These are phyloP conservation scores for Leucocoprinus birnbaumii DNA, from an alignment of 768 basidiomycete genomes.

Conservation along the genomic window DNA sequence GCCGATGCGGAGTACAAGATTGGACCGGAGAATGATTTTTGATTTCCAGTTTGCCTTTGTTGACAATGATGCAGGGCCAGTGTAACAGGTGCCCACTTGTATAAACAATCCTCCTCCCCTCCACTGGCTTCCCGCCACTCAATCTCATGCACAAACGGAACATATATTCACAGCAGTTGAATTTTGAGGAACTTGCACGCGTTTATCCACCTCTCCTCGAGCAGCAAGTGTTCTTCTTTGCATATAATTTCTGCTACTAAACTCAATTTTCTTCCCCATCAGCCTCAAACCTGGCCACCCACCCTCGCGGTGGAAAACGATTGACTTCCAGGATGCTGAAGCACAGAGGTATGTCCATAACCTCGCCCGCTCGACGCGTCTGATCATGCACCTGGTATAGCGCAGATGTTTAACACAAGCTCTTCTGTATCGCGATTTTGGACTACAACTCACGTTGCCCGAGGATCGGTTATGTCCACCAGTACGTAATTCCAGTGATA, in stretches of 20 bases:
- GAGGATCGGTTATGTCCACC: slow-evolving; percentile 83
- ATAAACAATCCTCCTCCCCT: slow-evolving; percentile 5
- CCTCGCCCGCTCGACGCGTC: neutral
- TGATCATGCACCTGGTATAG: slow-evolving; percentile 13
- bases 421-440: slow-evolving; percentile 73
- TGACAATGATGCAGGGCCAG: slow-evolving; percentile 3
- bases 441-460: slow-evolving; percentile 58
- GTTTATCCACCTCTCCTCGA: slow-evolving; percentile 7
- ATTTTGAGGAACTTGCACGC: slow-evolving; percentile 9
- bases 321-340: slow-evolving; percentile 74
- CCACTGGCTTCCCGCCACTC: slow-evolving; percentile 5
- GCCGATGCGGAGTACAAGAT: no score
- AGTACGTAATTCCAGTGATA: slow-evolving; percentile 40
- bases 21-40: neutral
- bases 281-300: slow-evolving; percentile 6
- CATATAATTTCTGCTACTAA: no score
- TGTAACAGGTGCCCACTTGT: slow-evolving; percentile 8
- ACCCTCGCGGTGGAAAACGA: slow-evolving; percentile 26
- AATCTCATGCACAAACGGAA: slow-evolving; percentile 9
- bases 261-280: neutral
- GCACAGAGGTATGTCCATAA: slow-evolving; percentile 61
- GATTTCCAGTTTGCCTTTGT: slow-evolving; percentile 10
- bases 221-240: neutral
- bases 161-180: slow-evolving; percentile 6
- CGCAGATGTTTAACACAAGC: slow-evolving; percentile 76